Conservation (phyloP, 176 grass and related monocot species). For the Rhynchospora breviuscula region DNA sequence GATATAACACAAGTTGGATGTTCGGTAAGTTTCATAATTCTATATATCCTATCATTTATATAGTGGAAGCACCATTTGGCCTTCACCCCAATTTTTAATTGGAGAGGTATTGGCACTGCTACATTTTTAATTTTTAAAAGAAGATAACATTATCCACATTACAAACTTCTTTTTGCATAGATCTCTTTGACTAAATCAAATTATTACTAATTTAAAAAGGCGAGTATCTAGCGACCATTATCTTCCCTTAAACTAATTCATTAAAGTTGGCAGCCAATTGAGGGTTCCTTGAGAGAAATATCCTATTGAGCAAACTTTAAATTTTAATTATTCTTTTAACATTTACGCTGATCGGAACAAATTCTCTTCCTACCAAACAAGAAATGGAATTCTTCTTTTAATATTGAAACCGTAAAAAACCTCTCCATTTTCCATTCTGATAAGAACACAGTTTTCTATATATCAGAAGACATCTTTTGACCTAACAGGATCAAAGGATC, state of each 20-base stretch:
- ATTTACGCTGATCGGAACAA: no score
- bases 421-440: no score
- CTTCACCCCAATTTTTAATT: background rate
- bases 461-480: conserved; percentile 16
- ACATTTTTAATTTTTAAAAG: conserved; percentile 4
- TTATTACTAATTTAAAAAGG: background rate
- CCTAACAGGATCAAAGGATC: conserved; percentile 3
- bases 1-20: conserved; percentile 1
- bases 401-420: no score
- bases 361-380: no score
- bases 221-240: background rate
- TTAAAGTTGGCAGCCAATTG: background rate
- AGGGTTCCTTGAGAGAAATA: background rate
- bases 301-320: background rate
- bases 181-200: conserved; percentile 2
- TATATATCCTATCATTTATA: background rate
- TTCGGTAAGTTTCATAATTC: background rate
- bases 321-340: no score
- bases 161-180: background rate
- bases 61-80: background rate
- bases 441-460: background rate
- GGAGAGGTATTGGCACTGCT: conserved; percentile 2
- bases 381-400: no score
- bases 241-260: conserved; percentile 19
- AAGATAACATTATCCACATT: background rate